These are phyloP conservation scores for Saccharomycopsis oosterbeekiorum DNA, from an alignment of 805 yeast genomes.

Conservation along the genomic window DNA sequence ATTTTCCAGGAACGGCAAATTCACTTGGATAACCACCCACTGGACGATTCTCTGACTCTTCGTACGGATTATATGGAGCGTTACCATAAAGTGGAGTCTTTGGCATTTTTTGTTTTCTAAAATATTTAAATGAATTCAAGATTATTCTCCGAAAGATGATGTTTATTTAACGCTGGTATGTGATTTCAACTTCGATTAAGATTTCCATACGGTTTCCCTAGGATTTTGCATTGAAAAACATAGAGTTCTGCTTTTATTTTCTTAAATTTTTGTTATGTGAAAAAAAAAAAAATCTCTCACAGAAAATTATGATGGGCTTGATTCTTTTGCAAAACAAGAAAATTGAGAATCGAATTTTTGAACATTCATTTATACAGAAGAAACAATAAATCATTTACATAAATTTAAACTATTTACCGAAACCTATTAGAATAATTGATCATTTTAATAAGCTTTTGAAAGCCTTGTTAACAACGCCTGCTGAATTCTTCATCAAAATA, in stretches of 20 bases:
- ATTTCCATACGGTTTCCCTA: no score
- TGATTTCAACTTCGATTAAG: no score
- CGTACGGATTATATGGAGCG: slow-evolving; percentile 83
- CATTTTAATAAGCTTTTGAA: no score
- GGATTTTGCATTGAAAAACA: no score
- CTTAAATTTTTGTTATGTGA: neutral
- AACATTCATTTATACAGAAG: no score
- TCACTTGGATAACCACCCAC: slow-evolving; percentile 83
- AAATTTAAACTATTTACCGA: no score
- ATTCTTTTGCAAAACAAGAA: neutral
- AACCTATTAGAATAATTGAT: neutral
- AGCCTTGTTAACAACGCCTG: neutral
- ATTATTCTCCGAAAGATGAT: neutral
- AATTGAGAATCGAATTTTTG: neutral
- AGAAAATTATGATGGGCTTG: neutral
- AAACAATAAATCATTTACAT: no score
- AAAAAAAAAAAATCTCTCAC: neutral
- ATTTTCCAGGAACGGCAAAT: slow-evolving; percentile 54
- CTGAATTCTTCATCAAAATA: neutral
- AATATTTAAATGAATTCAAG: neutral
- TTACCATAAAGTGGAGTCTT: slow-evolving; percentile 22
- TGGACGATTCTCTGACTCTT: slow-evolving; percentile 66
- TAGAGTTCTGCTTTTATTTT: no score
- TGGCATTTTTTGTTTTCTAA: neutral
- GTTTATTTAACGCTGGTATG: no score